A percentile compares a stretch with the other conserved stretches of the same genome.
Conservation (phyloP, 805 yeast genomes). For the Candida cerambycidarum region DNA sequence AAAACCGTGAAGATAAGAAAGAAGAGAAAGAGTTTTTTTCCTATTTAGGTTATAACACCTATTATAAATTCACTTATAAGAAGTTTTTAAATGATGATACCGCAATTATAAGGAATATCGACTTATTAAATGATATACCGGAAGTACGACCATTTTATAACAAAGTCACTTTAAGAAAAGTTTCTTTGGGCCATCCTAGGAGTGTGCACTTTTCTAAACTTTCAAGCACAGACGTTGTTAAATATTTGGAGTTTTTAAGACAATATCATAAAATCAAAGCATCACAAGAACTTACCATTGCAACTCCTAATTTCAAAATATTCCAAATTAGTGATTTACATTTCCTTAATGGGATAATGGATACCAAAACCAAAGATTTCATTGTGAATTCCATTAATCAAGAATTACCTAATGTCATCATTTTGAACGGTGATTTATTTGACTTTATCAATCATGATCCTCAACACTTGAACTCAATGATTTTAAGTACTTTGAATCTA, state of each 20-base stretch:
- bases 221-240: neutral
- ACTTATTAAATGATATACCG: constrained; percentile 6
- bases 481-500: constrained; percentile 19
- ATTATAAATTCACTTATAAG: constrained; percentile 5
- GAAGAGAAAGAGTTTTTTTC: neutral
- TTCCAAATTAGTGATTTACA: constrained; percentile 42
- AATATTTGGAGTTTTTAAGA: constrained; percentile 1
- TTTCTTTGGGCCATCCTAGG: neutral
- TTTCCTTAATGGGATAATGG: constrained; percentile 23
- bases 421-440: constrained; percentile 43
- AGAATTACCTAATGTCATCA: constrained; percentile 34
- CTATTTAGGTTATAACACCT: constrained; percentile 5
- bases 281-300: neutral
- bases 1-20: neutral
- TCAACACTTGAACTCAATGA: neutral
- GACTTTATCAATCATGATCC: constrained; percentile 21
- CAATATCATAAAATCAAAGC: constrained; percentile 3
- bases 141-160: constrained; percentile 7
- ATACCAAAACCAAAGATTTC: constrained; percentile 31
- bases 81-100: constrained; percentile 4
- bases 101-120: constrained; percentile 9
- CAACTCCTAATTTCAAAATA: constrained; percentile 25
- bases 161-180: constrained; percentile 1
- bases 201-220: constrained; percentile 8
- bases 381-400: constrained; percentile 22